Evolutionary conservation across 768 basidiomycete species (phyloP), one percentile per base, ranked within the genome.

Genomic region (Collybiopsis luxurians): DNA sequence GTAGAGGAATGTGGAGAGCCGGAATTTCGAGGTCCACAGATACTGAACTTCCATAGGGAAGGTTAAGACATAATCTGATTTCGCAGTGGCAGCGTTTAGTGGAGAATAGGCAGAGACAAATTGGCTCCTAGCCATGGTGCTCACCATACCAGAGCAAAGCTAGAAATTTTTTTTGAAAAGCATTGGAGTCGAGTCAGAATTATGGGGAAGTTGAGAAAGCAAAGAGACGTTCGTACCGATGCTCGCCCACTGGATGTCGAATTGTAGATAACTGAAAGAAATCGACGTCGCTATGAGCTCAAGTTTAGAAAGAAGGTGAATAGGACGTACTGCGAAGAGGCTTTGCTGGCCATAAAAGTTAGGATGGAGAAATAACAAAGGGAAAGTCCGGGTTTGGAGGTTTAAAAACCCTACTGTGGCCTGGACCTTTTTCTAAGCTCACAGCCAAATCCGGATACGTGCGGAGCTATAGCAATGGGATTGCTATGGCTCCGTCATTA

Each of bases 1-100:
- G 59, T 72, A 73, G 24, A 73, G 65, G 69, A 73, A 46, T 0
- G 69, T 73, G 7, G 69, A 69, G 9, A 69, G 27, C 10, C 66
- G 58, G 26, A 72, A 61, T 49, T 59, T 63, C 10, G 62, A 45
- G 15, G 46, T 42, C 73, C 72, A 73, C 11, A 74, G 62, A 49
- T 72, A 71, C 30, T 65, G 53, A 30, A 74, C 62, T 51, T 73
- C 71, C 50, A 59, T 57, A 2, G 66, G 60, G 42, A 73, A 67
- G 1, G 71, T 72, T 21, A 73, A 57, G 31, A 61, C 60, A 45
- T 69, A 73, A 52, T 73, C 50, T 51, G 24, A 5, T 27, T 13
- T 36, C 10, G 13, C 1, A 19, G 9, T 12, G 31, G 13, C 31
- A 34, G 31, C 13, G 31, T 9, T 40, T 0, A n/a, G 24, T n/a